Evolutionary conservation across 306 rosid species (phyloP), one percentile per base, ranked within the genome.

Genomic region (Styphnolobium japonicum): DNA sequence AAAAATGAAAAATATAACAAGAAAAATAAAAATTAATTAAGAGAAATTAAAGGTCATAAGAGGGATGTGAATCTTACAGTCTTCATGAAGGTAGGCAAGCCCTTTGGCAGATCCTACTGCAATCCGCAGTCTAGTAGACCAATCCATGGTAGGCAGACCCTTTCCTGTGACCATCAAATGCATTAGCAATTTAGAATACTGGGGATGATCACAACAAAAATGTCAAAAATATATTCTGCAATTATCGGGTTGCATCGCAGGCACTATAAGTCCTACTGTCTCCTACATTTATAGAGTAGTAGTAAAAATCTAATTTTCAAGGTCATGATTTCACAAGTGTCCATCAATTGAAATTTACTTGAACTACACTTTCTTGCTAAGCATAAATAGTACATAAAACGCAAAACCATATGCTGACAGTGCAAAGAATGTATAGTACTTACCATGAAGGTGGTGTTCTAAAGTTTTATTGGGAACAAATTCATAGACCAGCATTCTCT

Each of bases 21-120:
- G 1, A 40, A 23, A 68, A 22, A 39, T 4, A 34, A 4, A 73
- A 51, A 25, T 10, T 23, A 43, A 9, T n/a, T n/a, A 11, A 33
- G 43, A 9, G 10, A 67, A n/a, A n/a, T n/a, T n/a, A n/a, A 58
- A 48, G 9, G 25, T 8, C 16, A 19, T 48, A 11, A 72, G 18
- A 73, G 25, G 36, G 63, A 76, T 18, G 10, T 23, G 16, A n/a
- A 52, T 73, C 91, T 90, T 85, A 94, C 98, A 94, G 18, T 94
- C 97, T 52, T 92, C 97, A 6, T 94, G 97, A 82, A 94, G 93
- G 85, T 94, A 92, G 3, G 93, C 89, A 67, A 94, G 94, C 62
- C 98, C 98, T 82, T 85, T 94, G n/a, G 97, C 91, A 12, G 93
- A 78, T 36, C 98, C 98, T 4, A 71, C 61, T 2, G 97, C 97